Percentiles rank a stretch among this genome's conserved stretches.
Conservation (phyloP, 2,329 filamentous ascomycete species). For the Colletotrichum viniferum region DNA sequence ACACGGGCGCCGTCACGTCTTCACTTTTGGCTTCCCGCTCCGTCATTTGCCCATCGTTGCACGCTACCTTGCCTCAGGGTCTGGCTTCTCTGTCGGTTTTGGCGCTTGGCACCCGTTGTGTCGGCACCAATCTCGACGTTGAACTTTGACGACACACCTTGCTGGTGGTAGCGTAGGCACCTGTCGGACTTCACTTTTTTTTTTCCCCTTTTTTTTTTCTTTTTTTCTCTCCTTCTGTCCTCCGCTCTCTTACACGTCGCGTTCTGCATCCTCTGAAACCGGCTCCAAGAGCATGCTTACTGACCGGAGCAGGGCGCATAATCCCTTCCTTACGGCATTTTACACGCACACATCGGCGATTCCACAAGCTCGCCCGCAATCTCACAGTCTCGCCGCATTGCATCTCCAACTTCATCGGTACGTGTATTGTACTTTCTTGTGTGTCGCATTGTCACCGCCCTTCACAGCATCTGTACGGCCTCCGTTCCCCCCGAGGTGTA, state of each 20-base stretch:
- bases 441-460: constrained; percentile 7
- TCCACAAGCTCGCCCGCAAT: neutral
- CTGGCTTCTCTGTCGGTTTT: neutral
- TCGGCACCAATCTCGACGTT: neutral
- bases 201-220: neutral
- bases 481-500: constrained; percentile 1
- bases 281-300: constrained; percentile 11
- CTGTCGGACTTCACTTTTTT: neutral
- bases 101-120: neutral
- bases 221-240: no score
- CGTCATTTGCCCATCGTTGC: neutral
- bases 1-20: neutral
- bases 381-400: neutral
- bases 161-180: neutral
- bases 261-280: constrained; percentile 4
- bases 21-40: neutral
- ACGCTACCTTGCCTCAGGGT: neutral
- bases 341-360: constrained; percentile 7
- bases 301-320: constrained; percentile 12
- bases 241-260: neutral
- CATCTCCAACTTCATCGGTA: constrained; percentile 1
- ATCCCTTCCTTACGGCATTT: constrained; percentile 3
- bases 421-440: constrained; percentile 10
- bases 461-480: neutral
- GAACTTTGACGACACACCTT: neutral